Evolutionary conservation across 106 monocot species (phyloP), one percentile per base, ranked within the genome.

Genomic region (Narthecium ossifragum): DNA sequence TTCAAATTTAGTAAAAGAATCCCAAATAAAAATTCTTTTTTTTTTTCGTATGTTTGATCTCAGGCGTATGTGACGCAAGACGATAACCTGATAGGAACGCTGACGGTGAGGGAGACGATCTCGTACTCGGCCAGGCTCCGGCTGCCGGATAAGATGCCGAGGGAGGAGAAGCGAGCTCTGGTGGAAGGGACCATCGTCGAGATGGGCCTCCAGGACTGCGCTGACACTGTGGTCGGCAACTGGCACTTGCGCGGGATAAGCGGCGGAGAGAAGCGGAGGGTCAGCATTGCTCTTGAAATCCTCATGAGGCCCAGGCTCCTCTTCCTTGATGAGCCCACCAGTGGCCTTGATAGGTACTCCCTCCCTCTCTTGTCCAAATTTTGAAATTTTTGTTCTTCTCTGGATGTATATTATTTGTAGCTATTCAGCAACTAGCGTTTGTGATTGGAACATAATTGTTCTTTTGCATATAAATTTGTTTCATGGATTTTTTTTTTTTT

Each of bases 271-370:
- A 98, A 87, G 76, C 64, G 96, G 69, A 73, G 96, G 18, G 90
- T 98, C 25, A 90, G 96, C 70, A 98, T 98, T 32, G 96, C 86
- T 23, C 51, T 98, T 17, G 96, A 98, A 79, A 98, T 98, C 55
- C 86, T 98, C 27, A 98, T 84, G 90, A 59, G 90, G 28, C 96
- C 96, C 25, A 72, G 96, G 30, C 61, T 98, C 53, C 90, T 98
- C 28, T 98, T 98, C 60, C 86, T 98, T 28, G 96, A 98, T 51
- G 96, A 98, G 53, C 96, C 96, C 13, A 98, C 96, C 9, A 98
- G 90, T 61, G 96, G 96, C 14, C 90, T 98, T 34, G 96, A 98
- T 59, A 98, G 96, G 96, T 98, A 70, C 11, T 2, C 2, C n/a
- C n/a, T n/a, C n/a, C n/a, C n/a, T n/a, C n/a, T n/a, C n/a, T n/a